Conservation (phyloP, 441 rosid species). For the Metrosideros polymorpha region DNA sequence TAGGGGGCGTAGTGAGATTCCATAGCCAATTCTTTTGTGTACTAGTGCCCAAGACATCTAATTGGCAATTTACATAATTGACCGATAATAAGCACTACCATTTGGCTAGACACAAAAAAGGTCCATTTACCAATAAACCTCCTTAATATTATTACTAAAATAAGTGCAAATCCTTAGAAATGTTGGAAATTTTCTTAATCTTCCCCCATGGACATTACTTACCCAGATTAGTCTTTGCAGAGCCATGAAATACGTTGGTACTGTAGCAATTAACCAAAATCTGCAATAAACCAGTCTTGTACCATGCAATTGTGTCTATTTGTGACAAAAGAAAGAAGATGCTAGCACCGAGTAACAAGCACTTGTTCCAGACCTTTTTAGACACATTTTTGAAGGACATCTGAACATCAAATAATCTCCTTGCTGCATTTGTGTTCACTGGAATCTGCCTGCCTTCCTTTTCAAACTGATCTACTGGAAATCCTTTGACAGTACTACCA, state of each 20-base stretch:
- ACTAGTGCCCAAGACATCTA: neutral
- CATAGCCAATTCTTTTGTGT: neutral
- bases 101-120: neutral
- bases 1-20: neutral
- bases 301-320: neutral
- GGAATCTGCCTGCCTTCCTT: conserved; percentile 96
- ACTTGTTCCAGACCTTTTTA: conserved; percentile 54
- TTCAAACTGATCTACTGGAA: conserved; percentile 95
- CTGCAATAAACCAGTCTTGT: neutral
- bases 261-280: neutral
- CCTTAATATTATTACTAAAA: neutral
- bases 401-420: conserved; percentile 91
- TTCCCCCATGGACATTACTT: neutral
- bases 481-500: conserved; percentile 96
- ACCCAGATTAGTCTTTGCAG: neutral
- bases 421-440: conserved; percentile 91
- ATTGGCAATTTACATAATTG: neutral
- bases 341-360: neutral
- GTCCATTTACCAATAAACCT: neutral
- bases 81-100: neutral
- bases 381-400: conserved; percentile 94
- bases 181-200: neutral
- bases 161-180: neutral
- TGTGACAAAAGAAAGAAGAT: neutral
- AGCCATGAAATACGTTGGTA: neutral